Evolutionary conservation across 345 rosid species (phyloP), one percentile per base, ranked within the genome.

Genomic region (Eucalyptus tenuipes): DNA sequence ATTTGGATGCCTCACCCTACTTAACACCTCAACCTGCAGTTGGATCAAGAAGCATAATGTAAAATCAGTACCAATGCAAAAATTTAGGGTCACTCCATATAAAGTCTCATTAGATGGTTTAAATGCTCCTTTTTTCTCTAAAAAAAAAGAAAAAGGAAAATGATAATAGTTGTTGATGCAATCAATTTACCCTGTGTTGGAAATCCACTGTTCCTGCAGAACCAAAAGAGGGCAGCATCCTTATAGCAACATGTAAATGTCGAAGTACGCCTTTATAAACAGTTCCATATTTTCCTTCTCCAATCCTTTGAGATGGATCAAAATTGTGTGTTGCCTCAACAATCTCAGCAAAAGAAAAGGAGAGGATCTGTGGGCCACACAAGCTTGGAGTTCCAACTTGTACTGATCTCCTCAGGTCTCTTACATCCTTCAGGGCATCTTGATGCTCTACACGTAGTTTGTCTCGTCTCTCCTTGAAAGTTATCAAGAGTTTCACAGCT

Each of bases 1-100:
- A 92, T 97, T 93, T 66, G 99, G 99, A 94, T 97, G 99, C 91
- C 99, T 94, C 90, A 96, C 94, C 89, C 96, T 93, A 90, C 96
- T 94, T 89, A 96, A 91, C 87, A 94, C 86, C 92, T 96, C 99
- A 44, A 94, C 96, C 98, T 95, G 95, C 85, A 91, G 89, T 86
- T 49, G 86, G 86, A 89, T 44, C 37, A 87, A 88, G 24, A 71
- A 88, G 86, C 37, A 85, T 50, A 79, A 64, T 37, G 84, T 75
- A 75, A 40, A 37, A 75, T 75, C 47, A 75, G 84, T 40, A 22
- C 84, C 24, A 4, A 25, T 11, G 47, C 47, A 37, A 75, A 75
- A 75, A 20, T 40, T 75, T 12, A 20, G 47, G 75, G 84, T 75
- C 47, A 75, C 47, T 40, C 42, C 25, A 75, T 37, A 40, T 42